Base-by-base conservation (phyloP, 352 stramenopile species). In the Ochromonadaceae sp. region DNA sequence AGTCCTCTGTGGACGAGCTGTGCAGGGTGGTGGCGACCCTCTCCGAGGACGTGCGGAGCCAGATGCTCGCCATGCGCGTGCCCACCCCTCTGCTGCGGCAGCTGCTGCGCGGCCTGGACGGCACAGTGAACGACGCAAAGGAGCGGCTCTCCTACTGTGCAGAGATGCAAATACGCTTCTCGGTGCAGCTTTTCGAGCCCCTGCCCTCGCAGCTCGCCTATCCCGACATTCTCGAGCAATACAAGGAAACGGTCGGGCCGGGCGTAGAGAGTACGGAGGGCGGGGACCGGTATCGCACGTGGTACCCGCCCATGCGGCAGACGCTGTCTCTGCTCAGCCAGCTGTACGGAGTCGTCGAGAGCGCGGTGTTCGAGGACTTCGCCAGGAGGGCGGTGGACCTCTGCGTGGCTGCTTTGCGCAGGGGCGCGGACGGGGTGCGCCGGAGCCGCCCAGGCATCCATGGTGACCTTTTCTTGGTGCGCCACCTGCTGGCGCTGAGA, bases 401-500 rank as follows among this genome's bases (percentile, higher is more conserved):
- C 20, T 50, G 36, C 55, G 14, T 52, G 4, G 3, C 10, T 7
- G n/a, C 22, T 20, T n/a, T 65, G 10, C 17, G 35, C 20, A 35
- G n/a, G n/a, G 56, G 38, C 55, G n/a, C 0, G 30, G 2, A 35
- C 17, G 22, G 1, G 38, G 5, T 63, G 9, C 32, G 38, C 47
- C 34, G 9, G 26, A 14, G 4, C 2, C 9, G 38, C 12, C 9
- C 30, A 20, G 4, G 4, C 14, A 31, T 62, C 14, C 36, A 65
- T 39, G 56, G 38, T 31, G 56, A 65, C 43, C n/a, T 65, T 1
- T 65, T 65, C 25, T 26, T 65, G 3, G 30, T 65, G 4, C 36
- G 39, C 17, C 56, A 65, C 44, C 39, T 65, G 3, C 28, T 65
- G 1, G 55, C 55, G 22, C 12, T 65, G 22, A 3, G 56, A 36